Conservation (phyloP, 352 stramenopile genomes). For the Aphanomyces astaci region DNA sequence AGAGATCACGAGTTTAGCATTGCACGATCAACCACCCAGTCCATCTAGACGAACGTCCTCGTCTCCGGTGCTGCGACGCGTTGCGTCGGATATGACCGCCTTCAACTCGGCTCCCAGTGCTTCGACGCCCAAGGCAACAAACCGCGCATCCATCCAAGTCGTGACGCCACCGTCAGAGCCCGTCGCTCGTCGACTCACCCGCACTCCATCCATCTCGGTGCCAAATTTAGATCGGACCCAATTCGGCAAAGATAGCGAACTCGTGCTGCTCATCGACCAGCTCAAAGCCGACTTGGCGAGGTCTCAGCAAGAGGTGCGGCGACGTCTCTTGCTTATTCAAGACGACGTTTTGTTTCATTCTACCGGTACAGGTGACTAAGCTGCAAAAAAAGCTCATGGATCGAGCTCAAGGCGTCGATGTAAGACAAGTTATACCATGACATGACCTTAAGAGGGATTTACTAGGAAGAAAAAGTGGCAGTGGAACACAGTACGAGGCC, state of each 20-base stretch:
- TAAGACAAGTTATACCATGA: not conserved
- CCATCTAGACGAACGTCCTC: not conserved
- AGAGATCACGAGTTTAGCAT: not conserved
- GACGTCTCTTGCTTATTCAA: too few relatives aligned
- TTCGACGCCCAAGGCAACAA: not conserved
- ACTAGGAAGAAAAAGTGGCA: not conserved
- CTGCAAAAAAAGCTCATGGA: slow-evolving; percentile 1
- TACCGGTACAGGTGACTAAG: not conserved
- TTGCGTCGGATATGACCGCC: not conserved
- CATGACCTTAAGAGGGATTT: not conserved
- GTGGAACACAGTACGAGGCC: slow-evolving; percentile 16
- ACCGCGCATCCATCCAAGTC: slow-evolving; percentile 2
- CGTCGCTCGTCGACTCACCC: not conserved
- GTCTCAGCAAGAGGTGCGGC: not conserved
- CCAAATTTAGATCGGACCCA: not conserved
- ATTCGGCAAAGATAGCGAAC: slow-evolving; percentile 3
- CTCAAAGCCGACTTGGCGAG: slow-evolving; percentile 1
- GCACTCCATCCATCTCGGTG: not conserved
- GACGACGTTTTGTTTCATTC: too few relatives aligned
- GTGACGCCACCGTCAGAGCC: not conserved
- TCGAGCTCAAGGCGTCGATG: not conserved
- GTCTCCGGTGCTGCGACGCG: not conserved
- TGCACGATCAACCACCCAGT: not conserved
- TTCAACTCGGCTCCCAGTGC: not conserved
- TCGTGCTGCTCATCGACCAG: slow-evolving; percentile 7